Base-by-base conservation (phyloP, 371 early-diverging fungal genomes). In the Mortierella sp. region DNA sequence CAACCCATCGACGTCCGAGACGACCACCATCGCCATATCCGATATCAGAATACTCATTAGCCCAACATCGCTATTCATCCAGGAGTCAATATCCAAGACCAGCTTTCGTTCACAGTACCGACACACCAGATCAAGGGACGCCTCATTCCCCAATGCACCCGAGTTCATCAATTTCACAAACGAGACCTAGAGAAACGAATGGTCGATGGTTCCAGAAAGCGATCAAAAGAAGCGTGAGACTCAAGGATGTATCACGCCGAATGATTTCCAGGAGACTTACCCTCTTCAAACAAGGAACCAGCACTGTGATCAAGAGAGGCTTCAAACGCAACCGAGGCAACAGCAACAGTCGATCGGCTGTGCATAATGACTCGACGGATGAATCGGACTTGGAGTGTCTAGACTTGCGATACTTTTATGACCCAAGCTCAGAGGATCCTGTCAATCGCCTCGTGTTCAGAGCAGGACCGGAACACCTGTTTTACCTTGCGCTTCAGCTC, bases 401-500 rank as follows among this genome's bases (percentile, higher is more conserved):
- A 5, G 73, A 66, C 22, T 58, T 72, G 28, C 54, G 59, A 0
- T 51, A 62, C 44, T 73, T 59, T 27, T 72, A 66, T 43, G 67
- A 67, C 28, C 63, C 56, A 16, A 17, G 63, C 0, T 60, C 58
- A 0, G 72, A 71, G 28, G 64, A 74, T 27, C 60, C 67, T 4
- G 24, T 52, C 10, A 63, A 59, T 28, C 54, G 74, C 1, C 40
- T 74, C 22, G 57, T 62, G 6, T 60, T 69, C 29, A 46, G 61
- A 10, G 54, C 77, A 16, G 77, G 77, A 16, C 77, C 77, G 1
- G 77, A 77, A n/a, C 77, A 77, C 39, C 62, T 57, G 13, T 69
- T 69, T 44, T 59, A 77, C 34, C 59, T 77, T 24, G 77, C 77
- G 16, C 66, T 66, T 17, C 77, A 77, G 37, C 59, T 77, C 10